These are phyloP conservation scores for Apophysomyces trapeziformis DNA, from an alignment of 371 early-diverging fungal genomes.

Conservation along the genomic window DNA sequence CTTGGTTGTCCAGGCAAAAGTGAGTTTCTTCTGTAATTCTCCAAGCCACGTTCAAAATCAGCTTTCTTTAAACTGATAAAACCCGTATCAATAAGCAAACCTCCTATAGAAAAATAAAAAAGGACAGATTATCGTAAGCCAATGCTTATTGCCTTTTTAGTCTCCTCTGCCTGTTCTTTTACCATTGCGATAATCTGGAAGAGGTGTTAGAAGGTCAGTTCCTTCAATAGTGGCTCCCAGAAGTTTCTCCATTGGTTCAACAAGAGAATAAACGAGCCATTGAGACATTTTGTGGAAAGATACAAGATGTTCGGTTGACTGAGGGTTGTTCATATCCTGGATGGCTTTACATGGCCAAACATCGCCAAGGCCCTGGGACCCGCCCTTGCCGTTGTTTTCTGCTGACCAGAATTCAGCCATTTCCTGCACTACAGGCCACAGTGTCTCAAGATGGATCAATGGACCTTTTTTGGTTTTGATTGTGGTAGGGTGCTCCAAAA, in stretches of 20 bases:
- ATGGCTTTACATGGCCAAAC: slow-evolving; percentile 78
- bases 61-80: slow-evolving; percentile 41
- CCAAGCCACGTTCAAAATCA: slow-evolving; percentile 47
- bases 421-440: slow-evolving; percentile 82
- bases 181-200: slow-evolving; percentile 93
- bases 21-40: slow-evolving; percentile 47
- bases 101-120: slow-evolving; percentile 26
- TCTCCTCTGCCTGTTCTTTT: slow-evolving; percentile 12
- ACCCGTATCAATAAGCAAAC: slow-evolving; percentile 49
- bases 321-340: slow-evolving; percentile 18
- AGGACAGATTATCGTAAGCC: no score
- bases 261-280: slow-evolving; percentile 93
- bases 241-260: slow-evolving; percentile 79
- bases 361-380: slow-evolving; percentile 72
- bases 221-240: slow-evolving; percentile 67
- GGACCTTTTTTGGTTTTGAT: slow-evolving; percentile 52
- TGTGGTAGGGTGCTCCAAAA: slow-evolving; percentile 42
- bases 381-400: slow-evolving; percentile 69
- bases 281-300: slow-evolving; percentile 91
- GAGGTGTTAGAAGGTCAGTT: slow-evolving; percentile 79
- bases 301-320: slow-evolving; percentile 57
- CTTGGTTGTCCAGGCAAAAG: slow-evolving; percentile 47
- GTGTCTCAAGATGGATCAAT: slow-evolving; percentile 63
- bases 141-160: not conserved
- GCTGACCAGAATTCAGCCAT: slow-evolving; percentile 51